Conservation (phyloP, 2,329 filamentous ascomycete species). For the Alternaria novae-zelandiae region DNA sequence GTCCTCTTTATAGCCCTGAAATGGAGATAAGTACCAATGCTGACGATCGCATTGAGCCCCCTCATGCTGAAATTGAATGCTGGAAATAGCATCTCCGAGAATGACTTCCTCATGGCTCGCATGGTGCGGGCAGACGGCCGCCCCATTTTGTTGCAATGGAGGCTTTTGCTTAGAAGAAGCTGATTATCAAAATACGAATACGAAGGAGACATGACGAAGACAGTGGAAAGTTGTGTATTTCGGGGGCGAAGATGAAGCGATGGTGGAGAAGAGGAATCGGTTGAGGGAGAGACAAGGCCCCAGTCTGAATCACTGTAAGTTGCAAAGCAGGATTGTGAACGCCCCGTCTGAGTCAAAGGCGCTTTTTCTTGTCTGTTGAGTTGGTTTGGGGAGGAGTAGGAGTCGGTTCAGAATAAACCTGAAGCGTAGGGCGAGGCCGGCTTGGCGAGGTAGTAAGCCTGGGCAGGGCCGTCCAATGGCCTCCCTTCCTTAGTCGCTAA, state of each 20-base stretch:
- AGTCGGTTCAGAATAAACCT: background rate
- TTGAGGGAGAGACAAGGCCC: background rate
- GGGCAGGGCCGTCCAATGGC: background rate
- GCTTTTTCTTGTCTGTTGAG: background rate
- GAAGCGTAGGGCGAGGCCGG: background rate
- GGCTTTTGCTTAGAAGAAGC: background rate
- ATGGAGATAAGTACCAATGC: background rate
- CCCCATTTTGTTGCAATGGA: background rate
- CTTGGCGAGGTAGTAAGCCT: background rate
- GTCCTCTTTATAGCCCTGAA: background rate
- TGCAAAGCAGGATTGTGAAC: background rate
- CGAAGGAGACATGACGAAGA: background rate
- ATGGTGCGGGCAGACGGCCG: background rate
- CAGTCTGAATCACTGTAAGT: background rate
- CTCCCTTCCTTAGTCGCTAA: background rate
- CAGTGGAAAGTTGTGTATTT: background rate
- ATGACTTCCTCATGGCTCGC: background rate
- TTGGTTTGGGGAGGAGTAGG: background rate
- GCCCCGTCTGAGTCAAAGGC: background rate
- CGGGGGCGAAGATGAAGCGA: background rate
- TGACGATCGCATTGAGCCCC: background rate
- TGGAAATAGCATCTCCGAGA: background rate
- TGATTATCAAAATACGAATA: background rate
- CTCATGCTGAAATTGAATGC: background rate
- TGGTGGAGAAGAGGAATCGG: background rate